These are phyloP conservation scores for Chlamydomonas sphaeroides DNA, from an alignment of 139 green algal species.

Conservation along the genomic window DNA sequence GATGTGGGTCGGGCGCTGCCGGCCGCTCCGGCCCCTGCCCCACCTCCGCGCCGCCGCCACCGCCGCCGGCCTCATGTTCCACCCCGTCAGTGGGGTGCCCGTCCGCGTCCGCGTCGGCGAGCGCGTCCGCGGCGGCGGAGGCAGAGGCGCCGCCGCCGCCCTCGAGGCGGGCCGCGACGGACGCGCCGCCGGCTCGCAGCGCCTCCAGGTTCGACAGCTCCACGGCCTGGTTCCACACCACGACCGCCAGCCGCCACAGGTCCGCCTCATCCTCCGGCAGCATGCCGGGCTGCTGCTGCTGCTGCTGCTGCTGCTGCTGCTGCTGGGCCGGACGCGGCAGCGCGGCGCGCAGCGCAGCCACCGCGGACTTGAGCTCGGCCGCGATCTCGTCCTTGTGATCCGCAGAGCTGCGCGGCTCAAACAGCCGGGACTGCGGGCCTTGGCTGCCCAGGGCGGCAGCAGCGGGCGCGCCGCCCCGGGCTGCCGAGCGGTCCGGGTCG, in stretches of 20 bases:
- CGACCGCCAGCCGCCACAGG: background rate
- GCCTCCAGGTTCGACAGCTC: slow-evolving; percentile 16
- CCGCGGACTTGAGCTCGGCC: no score
- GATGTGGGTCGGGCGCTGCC: no score
- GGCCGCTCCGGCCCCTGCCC: background rate
- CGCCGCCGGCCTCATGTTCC: background rate
- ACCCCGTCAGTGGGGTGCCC: background rate
- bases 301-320: background rate
- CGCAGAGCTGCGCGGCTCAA: no score
- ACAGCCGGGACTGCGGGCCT: no score
- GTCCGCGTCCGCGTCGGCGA: background rate
- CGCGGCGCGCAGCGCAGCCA: no score
- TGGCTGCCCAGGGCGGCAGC: no score
- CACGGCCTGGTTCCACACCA: slow-evolving; percentile 20
- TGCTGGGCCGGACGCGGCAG: background rate
- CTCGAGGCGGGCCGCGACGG: background rate
- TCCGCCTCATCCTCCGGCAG: background rate
- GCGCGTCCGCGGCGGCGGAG: no score
- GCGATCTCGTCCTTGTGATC: no score
- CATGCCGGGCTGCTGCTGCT: background rate
- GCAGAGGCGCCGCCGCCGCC: background rate
- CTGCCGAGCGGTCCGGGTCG: background rate
- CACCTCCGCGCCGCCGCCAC: background rate
- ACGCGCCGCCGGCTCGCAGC: background rate
- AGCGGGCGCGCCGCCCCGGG: background rate